Evolutionary conservation across 2,329 filamentous ascomycete genomes (phyloP), one percentile per base, ranked within the genome.

Genomic region (Botrytis sinoallii): DNA sequence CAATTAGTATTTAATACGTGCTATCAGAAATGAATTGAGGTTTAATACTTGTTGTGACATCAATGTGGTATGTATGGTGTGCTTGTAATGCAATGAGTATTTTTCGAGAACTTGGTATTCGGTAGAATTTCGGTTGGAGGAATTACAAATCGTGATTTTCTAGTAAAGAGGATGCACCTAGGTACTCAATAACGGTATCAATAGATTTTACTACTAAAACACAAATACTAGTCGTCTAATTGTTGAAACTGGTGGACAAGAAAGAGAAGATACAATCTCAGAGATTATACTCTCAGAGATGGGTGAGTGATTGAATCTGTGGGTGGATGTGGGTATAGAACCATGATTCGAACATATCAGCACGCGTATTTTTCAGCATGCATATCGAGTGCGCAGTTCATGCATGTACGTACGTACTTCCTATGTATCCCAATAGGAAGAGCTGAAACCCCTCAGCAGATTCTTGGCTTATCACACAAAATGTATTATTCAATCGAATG

Each of bases 171-270:
- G 22, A 10, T 29, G 46, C 46, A 25, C 46, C 20, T 48, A 48
- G 3, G 46, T 25, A 48, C 25, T 48, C 20, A 25, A 48, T 25
- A 10, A 70, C 72, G 73, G 69, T 69, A 72, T 71, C 7, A 32
- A 72, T 55, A 25, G 63, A 74, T 74, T 72, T 74, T 74, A 72
- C 70, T 38, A 61, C 7, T 61, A 74, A 74, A 74, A 68, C 68
- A 70, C 67, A 71, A 73, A 73, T 40, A 40, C 67, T 66, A 5
- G 5, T 57, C 8, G 14, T 6, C 57, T 38, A 3, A 25, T 25
- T 48, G 63, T 22, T 64, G 7, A 4, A 2, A 6, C 48, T 52
- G 12, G 4, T n/a, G 48, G 25, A n/a, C 25, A 10, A 25, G 46
- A 48, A 25, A 48, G 46, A 48, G 46, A 52, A 18, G 25, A 52